phyloP scores from a whole-genome alignment of 345 rosid genomes.

The Trapa bicornis region DNA sequence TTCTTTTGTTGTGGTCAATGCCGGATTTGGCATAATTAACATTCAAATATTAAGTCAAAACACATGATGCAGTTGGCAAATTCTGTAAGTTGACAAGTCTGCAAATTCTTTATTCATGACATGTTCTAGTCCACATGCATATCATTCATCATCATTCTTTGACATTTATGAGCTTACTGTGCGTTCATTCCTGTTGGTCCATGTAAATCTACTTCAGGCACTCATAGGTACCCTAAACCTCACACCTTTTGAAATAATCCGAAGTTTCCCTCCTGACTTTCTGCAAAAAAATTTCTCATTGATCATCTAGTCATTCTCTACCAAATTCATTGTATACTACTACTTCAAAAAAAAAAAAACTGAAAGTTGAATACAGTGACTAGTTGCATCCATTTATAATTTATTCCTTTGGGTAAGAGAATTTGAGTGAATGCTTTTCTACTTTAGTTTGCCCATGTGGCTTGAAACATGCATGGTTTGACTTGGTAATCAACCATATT shows the following conservation, averaged over 20 bases:
- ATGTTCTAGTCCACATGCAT: slow-evolving; percentile 2
- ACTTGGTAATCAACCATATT: background rate
- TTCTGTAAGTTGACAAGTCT: slow-evolving; percentile 1
- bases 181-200: background rate
- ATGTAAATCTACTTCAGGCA: background rate
- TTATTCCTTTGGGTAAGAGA: background rate
- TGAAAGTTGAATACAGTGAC: no score
- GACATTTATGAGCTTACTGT: background rate
- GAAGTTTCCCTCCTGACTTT: background rate
- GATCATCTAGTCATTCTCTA: background rate
- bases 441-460: background rate
- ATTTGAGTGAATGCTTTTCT: background rate
- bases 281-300: background rate
- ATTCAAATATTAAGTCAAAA: slow-evolving; percentile 3
- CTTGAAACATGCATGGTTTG: background rate
- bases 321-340: no score
- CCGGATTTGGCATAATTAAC: background rate
- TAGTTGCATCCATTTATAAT: no score
- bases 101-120: background rate
- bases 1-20: background rate
- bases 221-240: background rate
- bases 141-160: slow-evolving; percentile 3
- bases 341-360: no score
- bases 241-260: background rate
- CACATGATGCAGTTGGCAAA: background rate